A percentile compares a stretch with the other conserved stretches of the same genome.
Conservation (phyloP, 257 asterid genomes). For the Forsythia viridissima region DNA sequence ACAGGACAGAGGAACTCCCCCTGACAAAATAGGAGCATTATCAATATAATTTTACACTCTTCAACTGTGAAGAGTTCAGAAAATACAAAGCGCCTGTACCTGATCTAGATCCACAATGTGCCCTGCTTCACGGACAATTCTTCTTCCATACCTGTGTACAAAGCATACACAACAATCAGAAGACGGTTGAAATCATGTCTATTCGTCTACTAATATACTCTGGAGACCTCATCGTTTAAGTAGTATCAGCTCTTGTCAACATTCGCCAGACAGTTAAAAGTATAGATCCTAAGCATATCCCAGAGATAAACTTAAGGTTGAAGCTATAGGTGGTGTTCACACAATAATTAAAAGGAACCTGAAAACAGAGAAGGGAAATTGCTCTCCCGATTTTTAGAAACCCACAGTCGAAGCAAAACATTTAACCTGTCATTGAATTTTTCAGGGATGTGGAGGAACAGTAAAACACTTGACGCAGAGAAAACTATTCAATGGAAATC, state of each 20-base stretch:
- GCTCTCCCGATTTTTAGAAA: background rate
- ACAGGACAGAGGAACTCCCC: slow-evolving; percentile 99
- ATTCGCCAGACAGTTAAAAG: background rate
- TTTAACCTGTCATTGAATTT: background rate
- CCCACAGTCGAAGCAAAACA: background rate
- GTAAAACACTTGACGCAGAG: background rate
- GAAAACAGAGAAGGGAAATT: background rate
- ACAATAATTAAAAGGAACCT: background rate
- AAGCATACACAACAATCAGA: slow-evolving; percentile 9
- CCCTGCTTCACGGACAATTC: slow-evolving; percentile 92
- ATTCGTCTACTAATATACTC: background rate
- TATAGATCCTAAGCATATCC: slow-evolving; percentile 12
- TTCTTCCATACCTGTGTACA: slow-evolving; percentile 61
- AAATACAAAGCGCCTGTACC: slow-evolving; percentile 44
- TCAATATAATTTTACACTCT: slow-evolving; percentile 25
- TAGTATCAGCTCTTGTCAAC: background rate
- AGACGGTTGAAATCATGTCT: background rate
- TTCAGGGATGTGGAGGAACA: background rate
- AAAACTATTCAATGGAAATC: background rate
- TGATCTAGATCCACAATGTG: slow-evolving; percentile 91
- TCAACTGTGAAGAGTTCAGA: slow-evolving; percentile 18
- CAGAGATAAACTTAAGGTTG: slow-evolving; percentile 9
- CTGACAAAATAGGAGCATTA: slow-evolving; percentile 45
- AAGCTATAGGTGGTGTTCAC: background rate
- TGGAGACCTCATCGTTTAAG: background rate